phyloP scores from a whole-genome alignment of 306 rosid genomes.

The Fagus sylvatica region DNA sequence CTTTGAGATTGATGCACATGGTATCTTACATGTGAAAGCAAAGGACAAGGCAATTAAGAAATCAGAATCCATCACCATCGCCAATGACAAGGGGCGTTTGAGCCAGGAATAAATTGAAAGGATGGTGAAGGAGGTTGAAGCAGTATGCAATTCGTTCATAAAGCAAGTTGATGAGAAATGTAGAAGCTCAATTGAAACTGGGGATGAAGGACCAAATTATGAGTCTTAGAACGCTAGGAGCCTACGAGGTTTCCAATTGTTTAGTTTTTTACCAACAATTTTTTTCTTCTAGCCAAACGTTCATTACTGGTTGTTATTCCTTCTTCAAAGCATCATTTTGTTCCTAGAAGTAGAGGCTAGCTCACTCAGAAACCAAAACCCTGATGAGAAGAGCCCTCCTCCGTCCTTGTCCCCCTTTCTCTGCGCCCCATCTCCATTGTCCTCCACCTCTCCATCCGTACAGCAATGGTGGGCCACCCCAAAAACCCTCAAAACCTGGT shows the following conservation, averaged over 20 bases:
- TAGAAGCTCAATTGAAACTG: slow-evolving; percentile 24
- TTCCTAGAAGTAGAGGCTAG: neutral
- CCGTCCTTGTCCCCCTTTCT: slow-evolving; percentile 18
- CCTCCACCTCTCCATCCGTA: neutral
- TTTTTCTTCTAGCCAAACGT: neutral
- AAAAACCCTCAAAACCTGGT: slow-evolving; percentile 21
- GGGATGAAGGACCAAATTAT: slow-evolving; percentile 41
- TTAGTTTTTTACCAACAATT: neutral
- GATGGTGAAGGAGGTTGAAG: slow-evolving; percentile 58
- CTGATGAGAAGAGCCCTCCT: slow-evolving; percentile 41
- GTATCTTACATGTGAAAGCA: slow-evolving; percentile 50
- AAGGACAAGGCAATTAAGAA: slow-evolving; percentile 58
- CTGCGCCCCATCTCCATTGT: slow-evolving; percentile 12
- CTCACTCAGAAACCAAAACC: neutral
- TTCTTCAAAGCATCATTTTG: no score
- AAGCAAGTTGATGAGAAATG: slow-evolving; percentile 42
- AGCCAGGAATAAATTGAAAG: slow-evolving; percentile 55
- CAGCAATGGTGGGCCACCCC: slow-evolving; percentile 31
- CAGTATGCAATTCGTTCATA: slow-evolving; percentile 35
- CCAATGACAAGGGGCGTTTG: slow-evolving; percentile 56
- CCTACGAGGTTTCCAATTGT: neutral
- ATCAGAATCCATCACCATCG: slow-evolving; percentile 49
- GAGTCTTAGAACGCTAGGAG: slow-evolving; percentile 25
- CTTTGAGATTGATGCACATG: slow-evolving; percentile 57
- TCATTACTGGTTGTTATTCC: neutral